Conservation (phyloP, 2,329 filamentous ascomycete species). For the Aspergillus jensenii region DNA sequence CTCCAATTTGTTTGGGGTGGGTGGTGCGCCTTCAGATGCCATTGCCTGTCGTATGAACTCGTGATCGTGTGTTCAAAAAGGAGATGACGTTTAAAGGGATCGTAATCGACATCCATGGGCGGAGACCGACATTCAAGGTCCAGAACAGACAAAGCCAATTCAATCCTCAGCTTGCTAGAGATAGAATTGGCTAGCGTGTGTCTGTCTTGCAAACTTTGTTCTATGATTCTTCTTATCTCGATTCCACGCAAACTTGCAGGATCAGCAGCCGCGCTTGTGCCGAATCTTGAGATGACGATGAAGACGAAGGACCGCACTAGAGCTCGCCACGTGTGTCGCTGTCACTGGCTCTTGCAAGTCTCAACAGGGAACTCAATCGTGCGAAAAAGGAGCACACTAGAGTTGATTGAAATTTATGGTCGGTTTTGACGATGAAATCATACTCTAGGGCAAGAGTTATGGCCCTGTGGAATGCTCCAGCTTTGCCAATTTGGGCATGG, state of each 20-base stretch:
- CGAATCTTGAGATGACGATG: conserved; percentile 7
- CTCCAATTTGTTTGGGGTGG: conserved; percentile 20
- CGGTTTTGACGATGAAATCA: background rate
- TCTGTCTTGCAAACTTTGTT: conserved; percentile 5
- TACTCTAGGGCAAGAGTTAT: background rate
- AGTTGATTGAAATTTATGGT: background rate
- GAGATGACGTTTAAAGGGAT: background rate
- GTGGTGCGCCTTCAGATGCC: conserved; percentile 13
- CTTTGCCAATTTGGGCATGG: conserved; percentile 9
- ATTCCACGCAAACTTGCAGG: conserved; percentile 1
- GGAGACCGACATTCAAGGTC: conserved; percentile 2
- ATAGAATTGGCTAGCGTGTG: conserved; percentile 6
- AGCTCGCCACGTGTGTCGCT: conserved; percentile 11
- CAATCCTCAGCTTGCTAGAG: background rate
- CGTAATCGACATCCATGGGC: conserved; percentile 7
- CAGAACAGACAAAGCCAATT: background rate
- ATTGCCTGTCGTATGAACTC: conserved; percentile 4
- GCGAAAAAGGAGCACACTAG: conserved; percentile 1
- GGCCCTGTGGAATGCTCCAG: conserved; percentile 4
- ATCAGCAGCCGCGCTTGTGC: conserved; percentile 8
- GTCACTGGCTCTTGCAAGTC: conserved; percentile 6
- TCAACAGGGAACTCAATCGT: conserved; percentile 1
- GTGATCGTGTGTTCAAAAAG: background rate
- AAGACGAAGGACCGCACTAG: conserved; percentile 7
- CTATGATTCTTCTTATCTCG: background rate